Base-by-base conservation (phyloP, 768 basidiomycete species). In the Paxillus ammoniavirescens region DNA sequence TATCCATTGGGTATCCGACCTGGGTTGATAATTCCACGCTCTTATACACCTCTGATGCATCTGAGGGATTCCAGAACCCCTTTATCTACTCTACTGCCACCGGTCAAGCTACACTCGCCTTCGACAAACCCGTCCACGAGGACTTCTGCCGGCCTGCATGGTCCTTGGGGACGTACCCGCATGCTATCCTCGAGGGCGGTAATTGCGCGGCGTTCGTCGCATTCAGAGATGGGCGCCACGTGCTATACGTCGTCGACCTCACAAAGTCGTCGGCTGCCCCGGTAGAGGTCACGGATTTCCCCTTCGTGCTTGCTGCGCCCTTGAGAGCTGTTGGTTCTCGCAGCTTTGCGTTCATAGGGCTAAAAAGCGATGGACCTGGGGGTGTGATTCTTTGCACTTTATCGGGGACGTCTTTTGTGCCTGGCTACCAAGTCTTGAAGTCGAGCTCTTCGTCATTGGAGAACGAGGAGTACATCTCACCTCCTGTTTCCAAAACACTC, bases 51-150 rank as follows among this genome's bases (percentile, higher is more conserved):
- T 75, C 73, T 30, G 89, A 90, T 53, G 68, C 69, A 41, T 76
- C 75, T 7, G 79, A 80, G 18, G 81, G 81, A 0, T 91, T 76
- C 63, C 74, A 79, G 53, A 87, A 90, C 59, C 85, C 64, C 1
- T 58, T 50, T 41, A 47, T 56, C 23, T 57, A 44, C 42, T 60
- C 72, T 35, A 50, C 75, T 21, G 44, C 61, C 0, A 58, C 65
- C 8, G 58, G 73, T 5, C 47, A 65, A 0, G 64, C 82, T 0
- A 49, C 44, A 4, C 28, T 44, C 3, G 47, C 57, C 12, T 67
- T 72, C 5, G 35, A 35, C 35, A 63, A 67, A 15, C 31, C 33
- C 6, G 46, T 49, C 9, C 36, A 63, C n/a, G 13, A 63, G 40
- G 71, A 72, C 15, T 72, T 72, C 40, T 47, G 52, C 8, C 47